Conservation (phyloP, 306 rosid genomes). For the Ammopiptanthus mongolicus region DNA sequence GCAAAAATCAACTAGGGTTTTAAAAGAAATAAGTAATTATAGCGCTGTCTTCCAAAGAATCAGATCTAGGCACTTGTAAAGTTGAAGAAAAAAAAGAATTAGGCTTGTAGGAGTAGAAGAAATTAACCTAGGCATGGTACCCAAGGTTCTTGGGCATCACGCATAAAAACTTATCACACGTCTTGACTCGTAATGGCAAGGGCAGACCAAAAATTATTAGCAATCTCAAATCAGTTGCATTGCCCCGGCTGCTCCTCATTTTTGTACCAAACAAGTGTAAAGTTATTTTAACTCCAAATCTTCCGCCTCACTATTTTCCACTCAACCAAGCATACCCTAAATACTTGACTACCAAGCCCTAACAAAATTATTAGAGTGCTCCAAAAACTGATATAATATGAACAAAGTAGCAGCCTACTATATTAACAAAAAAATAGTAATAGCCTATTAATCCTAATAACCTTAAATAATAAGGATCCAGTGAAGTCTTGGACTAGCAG, state of each 20-base stretch:
- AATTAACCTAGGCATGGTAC: neutral
- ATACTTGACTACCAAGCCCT: neutral
- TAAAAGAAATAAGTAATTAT: neutral
- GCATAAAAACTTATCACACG: neutral
- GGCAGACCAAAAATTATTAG: neutral
- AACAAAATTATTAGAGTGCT: neutral
- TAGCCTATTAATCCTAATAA: neutral
- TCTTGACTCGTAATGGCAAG: neutral
- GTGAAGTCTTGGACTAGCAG: constrained; percentile 2
- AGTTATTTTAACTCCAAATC: neutral
- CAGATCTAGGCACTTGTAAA: neutral
- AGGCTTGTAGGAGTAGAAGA: neutral
- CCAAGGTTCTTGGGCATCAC: neutral
- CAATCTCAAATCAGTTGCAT: neutral
- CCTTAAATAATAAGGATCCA: neutral
- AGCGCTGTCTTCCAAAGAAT: neutral
- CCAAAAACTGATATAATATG: neutral
- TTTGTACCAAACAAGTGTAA: neutral
- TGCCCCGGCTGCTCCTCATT: neutral
- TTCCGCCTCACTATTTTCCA: neutral
- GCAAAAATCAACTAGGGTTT: neutral
- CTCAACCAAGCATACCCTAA: neutral
- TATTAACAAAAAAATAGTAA: neutral
- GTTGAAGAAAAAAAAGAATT: neutral
- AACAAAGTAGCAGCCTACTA: neutral